Conservation (phyloP, 1,139 yeast genomes). For the Ogataea hybrid region DNA sequence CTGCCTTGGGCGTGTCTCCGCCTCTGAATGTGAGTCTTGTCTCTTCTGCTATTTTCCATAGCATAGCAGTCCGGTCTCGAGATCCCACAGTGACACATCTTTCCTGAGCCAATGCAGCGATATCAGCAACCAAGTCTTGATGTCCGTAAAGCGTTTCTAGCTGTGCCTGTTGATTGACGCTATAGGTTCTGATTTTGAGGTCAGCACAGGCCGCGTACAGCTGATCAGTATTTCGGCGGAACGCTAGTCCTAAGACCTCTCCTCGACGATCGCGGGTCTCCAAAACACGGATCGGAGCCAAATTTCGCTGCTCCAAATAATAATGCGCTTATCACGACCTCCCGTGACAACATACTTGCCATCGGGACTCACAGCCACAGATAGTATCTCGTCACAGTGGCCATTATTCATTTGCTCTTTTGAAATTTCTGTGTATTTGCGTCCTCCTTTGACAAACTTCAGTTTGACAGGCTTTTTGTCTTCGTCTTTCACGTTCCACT, state of each 20-base stretch:
- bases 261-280: slow-evolving; percentile 72
- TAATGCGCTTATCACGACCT: slow-evolving; percentile 74
- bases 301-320: slow-evolving; percentile 84
- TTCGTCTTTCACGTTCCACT: slow-evolving; percentile 64
- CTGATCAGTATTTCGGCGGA: slow-evolving; percentile 80
- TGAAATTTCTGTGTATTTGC: slow-evolving; percentile 38
- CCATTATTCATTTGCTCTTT: slow-evolving; percentile 50
- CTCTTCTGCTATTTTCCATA: slow-evolving; percentile 97
- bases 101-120: slow-evolving; percentile 77
- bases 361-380: slow-evolving; percentile 84
- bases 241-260: slow-evolving; percentile 67
- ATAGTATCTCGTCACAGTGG: slow-evolving; percentile 71
- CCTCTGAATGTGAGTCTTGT: slow-evolving; percentile 91
- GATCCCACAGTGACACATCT: slow-evolving; percentile 95
- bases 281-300: slow-evolving; percentile 71
- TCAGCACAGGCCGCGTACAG: slow-evolving; percentile 93
- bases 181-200: slow-evolving; percentile 82
- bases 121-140: slow-evolving; percentile 83
- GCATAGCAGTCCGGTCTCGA: slow-evolving; percentile 90
- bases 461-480: slow-evolving; percentile 56
- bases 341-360: slow-evolving; percentile 91
- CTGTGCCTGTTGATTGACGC: slow-evolving; percentile 82
- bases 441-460: slow-evolving; percentile 66
- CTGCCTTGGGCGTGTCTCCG: slow-evolving; percentile 54
- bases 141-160: slow-evolving; percentile 92